Evolutionary conservation across 2,329 filamentous ascomycete species (phyloP), one percentile per base, ranked within the genome.

Genomic region (Fusarium sp.): DNA sequence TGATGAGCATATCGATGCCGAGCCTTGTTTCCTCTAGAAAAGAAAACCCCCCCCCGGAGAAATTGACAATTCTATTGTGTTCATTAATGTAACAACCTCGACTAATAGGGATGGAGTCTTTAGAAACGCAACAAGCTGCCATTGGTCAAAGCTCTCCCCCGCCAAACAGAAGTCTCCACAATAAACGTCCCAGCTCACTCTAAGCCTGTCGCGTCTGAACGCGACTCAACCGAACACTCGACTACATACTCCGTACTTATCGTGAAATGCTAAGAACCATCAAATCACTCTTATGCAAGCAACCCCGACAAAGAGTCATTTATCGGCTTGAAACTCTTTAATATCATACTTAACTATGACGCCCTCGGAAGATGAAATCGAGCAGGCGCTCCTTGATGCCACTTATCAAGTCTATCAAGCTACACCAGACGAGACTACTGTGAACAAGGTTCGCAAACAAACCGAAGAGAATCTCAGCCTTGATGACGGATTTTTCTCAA

Each of bases 391-490:
- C 20, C 80, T 83, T 48, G 79, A 84, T n/a, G 83, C 84, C 8
- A 87, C 89, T 41, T 82, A 80, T 57, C 81, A 83, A 6, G 76
- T 89, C 45, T 89, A 86, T 75, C 79, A 82, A 32, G 76, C 79
- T 26, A 82, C 85, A 18, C 83, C 84, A 8, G 85, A 87, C 26
- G 73, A 83, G 8, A 83, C 90, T 14, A 88, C 88, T 0, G 88
- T 92, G 67, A 91, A 90, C 75, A 84, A 83, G 56, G 85, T 90
- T 62, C 89, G 90, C 63, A 85, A 87, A 67, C 82, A 82, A 50
- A 86, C 85, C 5, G 88, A 90, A 67, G 80, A 86, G 36, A 80
- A 86, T 48, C 80, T 89, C 2, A 80, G 78, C 3, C 83, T 91
- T 4, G 84, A 86, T 1, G 80, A 85, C 3, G 87, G 85, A 0